Conservation (phyloP, 148 eudicot genomes). For the Talinum fruticosum region DNA sequence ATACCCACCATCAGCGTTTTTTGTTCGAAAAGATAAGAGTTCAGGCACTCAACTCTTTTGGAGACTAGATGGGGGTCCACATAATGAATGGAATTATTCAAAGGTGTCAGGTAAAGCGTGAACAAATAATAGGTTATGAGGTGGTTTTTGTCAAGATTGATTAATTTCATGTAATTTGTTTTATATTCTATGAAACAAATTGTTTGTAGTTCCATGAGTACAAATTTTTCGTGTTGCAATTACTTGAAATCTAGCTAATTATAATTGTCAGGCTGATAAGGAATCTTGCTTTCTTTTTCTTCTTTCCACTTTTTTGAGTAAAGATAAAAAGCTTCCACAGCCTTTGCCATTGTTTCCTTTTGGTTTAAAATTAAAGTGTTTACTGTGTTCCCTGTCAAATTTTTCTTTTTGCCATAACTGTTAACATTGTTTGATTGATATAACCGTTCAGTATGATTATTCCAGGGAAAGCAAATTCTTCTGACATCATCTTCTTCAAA, state of each 20-base stretch:
- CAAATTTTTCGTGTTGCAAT: not conserved
- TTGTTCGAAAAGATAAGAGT: not conserved
- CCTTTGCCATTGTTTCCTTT: not conserved
- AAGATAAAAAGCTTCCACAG: not conserved
- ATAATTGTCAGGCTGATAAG: not conserved
- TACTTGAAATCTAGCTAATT: not conserved
- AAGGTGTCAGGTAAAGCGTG: not conserved
- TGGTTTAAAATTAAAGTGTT: not conserved
- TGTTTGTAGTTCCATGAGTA: not conserved
- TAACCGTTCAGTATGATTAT: not conserved
- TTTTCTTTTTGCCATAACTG: too few relatives aligned
- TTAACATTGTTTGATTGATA: not conserved
- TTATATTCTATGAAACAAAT: not conserved
- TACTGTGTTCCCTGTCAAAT: not conserved
- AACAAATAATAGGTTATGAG: too few relatives aligned
- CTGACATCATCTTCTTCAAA: not conserved
- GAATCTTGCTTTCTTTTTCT: slow-evolving; percentile 3
- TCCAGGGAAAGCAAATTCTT: not conserved
- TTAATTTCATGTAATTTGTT: too few relatives aligned
- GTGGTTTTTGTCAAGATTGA: too few relatives aligned
- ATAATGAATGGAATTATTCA: not conserved
- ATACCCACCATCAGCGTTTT: not conserved
- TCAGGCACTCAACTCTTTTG: not conserved
- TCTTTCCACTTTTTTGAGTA: not conserved
- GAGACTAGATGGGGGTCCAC: not conserved